phyloP scores from a whole-genome alignment of 352 stramenopile genomes.

The Phytophthora melonis region DNA sequence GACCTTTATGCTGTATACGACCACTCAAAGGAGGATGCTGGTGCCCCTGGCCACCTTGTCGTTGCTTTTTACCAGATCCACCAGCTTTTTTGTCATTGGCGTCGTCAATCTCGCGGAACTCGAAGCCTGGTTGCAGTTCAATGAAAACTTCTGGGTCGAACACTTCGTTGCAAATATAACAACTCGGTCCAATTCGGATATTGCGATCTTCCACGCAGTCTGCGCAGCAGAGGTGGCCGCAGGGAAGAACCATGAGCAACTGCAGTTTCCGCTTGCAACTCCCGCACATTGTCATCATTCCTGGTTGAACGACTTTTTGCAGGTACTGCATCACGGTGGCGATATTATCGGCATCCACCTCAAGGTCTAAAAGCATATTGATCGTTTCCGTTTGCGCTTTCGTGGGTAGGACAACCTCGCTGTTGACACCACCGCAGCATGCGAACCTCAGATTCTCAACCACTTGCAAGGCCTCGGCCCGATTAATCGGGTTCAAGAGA shows the following conservation, averaged over 20 bases:
- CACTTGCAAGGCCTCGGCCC: conserved; percentile 53
- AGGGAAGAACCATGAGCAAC: conserved; percentile 90
- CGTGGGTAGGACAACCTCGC: conserved; percentile 41
- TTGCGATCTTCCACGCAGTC: conserved; percentile 87
- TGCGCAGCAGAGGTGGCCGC: conserved; percentile 89
- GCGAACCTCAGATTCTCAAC: conserved; percentile 55
- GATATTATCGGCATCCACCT: conserved; percentile 45
- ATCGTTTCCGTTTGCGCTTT: conserved; percentile 56
- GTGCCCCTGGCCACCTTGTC: neutral
- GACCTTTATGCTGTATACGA: neutral
- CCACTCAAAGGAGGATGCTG: neutral
- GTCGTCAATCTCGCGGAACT: conserved; percentile 50
- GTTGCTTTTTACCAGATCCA: neutral
- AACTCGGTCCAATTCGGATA: conserved; percentile 47
- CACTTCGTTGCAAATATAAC: conserved; percentile 44
- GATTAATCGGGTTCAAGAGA: conserved; percentile 70
- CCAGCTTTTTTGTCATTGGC: neutral
- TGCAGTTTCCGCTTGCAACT: conserved; percentile 78
- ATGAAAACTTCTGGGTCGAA: conserved; percentile 92
- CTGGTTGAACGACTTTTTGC: conserved; percentile 37
- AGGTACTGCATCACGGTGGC: conserved; percentile 49
- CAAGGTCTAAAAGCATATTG: conserved; percentile 42
- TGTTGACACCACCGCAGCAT: conserved; percentile 49
- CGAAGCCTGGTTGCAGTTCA: conserved; percentile 77
- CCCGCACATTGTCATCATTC: conserved; percentile 60